Evolutionary conservation across 768 basidiomycete genomes (phyloP).

Genomic region (Galerina marginata): DNA sequence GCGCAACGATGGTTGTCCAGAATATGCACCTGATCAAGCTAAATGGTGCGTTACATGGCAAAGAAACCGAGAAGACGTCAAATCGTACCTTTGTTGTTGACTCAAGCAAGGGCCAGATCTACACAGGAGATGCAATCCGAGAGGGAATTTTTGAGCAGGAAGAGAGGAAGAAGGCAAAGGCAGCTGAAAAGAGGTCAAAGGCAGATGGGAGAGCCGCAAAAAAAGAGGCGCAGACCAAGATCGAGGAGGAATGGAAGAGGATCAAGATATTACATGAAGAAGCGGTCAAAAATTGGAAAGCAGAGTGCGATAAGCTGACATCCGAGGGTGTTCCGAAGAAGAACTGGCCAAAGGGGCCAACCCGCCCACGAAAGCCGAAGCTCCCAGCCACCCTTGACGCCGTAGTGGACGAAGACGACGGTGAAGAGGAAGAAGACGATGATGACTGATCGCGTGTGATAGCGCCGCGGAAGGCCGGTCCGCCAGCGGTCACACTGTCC

Average conservation of each 20-base stretch:
- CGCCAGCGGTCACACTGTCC: not conserved
- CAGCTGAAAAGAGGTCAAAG: not conserved
- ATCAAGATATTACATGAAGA: not conserved
- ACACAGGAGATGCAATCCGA: not conserved
- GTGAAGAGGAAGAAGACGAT: not conserved
- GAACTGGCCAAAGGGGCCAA: not conserved
- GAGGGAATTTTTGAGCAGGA: not conserved
- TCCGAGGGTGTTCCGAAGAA: not conserved
- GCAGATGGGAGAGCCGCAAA: not conserved
- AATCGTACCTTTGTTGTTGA: not conserved
- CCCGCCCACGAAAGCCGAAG: not conserved
- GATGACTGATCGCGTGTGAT: not conserved
- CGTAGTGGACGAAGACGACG: not conserved
- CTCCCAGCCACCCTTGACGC: not conserved
- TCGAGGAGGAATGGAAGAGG: not conserved
- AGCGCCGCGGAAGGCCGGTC: not conserved
- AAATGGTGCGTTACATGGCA: slow-evolving; percentile 17
- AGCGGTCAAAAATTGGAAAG: not conserved
- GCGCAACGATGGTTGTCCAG: slow-evolving; percentile 25
- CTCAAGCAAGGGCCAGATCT: not conserved
- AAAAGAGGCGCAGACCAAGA: not conserved
- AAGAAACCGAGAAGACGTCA: slow-evolving; percentile 21
- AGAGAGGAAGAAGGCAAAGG: not conserved
- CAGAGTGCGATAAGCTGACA: not conserved
- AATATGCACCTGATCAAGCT: slow-evolving; percentile 21